Evolutionary conservation across 108 stramenopile genomes (phyloP).

Genomic region (Stephanodiscus minutulus): DNA sequence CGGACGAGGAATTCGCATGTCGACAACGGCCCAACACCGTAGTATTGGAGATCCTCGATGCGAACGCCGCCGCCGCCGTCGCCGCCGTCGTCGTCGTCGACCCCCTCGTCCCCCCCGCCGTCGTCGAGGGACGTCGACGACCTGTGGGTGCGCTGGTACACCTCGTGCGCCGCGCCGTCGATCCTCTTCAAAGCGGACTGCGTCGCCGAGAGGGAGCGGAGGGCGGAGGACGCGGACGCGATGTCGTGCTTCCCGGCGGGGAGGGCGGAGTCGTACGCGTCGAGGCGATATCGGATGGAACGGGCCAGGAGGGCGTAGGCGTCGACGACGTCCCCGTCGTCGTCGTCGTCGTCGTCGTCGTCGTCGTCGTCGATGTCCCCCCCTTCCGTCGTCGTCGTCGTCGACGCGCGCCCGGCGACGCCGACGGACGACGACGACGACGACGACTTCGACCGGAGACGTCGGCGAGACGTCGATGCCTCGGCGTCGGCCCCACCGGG

Average conservation of each 20-base stretch:
- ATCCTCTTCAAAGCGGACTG: slow-evolving; percentile 76
- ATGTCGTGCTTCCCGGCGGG: slow-evolving; percentile 2
- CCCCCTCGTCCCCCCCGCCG: slow-evolving; percentile 16
- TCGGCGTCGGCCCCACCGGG: neutral
- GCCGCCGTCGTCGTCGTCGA: neutral
- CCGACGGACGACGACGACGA: neutral
- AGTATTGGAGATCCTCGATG: slow-evolving; percentile 34
- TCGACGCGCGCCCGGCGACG: neutral
- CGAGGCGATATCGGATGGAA: slow-evolving; percentile 19
- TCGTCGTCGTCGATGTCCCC: neutral
- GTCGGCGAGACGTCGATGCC: neutral
- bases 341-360: neutral
- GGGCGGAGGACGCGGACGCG: slow-evolving; percentile 25
- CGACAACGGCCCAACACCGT: slow-evolving; percentile 40
- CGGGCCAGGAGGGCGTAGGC: slow-evolving; percentile 10
- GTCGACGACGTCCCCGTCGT: neutral
- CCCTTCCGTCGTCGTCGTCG: neutral
- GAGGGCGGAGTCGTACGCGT: neutral
- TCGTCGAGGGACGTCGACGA: slow-evolving; percentile 31
- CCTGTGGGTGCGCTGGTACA: slow-evolving; percentile 78
- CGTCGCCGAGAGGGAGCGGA: slow-evolving; percentile 58
- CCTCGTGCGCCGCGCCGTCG: slow-evolving; percentile 82
- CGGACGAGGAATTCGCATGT: slow-evolving; percentile 70
- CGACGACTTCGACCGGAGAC: neutral
- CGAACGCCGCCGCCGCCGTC: slow-evolving; percentile 15